Evolutionary conservation across 495 filamentous ascomycete species (phyloP), one percentile per base, ranked within the genome.

Genomic region (Talaromyces stipitatus): DNA sequence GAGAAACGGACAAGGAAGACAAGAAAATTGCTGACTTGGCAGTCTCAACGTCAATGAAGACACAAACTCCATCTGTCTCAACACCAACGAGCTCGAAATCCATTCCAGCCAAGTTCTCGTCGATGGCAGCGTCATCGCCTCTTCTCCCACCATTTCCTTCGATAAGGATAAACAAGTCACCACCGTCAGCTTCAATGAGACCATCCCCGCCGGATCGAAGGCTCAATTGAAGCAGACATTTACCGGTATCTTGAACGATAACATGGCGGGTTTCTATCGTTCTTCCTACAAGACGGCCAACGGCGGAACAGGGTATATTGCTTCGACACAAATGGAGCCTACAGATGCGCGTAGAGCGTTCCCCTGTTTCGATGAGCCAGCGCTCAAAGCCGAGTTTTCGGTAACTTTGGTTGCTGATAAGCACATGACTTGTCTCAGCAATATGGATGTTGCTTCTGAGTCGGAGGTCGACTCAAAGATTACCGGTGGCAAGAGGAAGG

Each of bases 71-170:
- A 85, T 98, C 65, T 84, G 90, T 32, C 82, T 98, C 60, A 95
- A 98, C 70, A 85, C 88, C 53, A 75, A 90, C 61, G 88, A 97
- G 63, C 78, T 98, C 62, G 83, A 92, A 23, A 89, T 97, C 61
- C 85, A 92, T 66, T 83, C 77, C 57, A 88, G 87, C 60, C 82
- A 79, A 46, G 72, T 98, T 62, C 69, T 64, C 12, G 62, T 70
- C 7, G 68, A 74, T 48, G 76, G 74, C n/a, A 53, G 69, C 5
- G 69, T 78, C 29, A 62, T 86, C 50, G 67, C 77, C 51, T 77
- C 79, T 41, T 76, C 76, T 46, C 78, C 81, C 12, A 69, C 80
- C 28, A 58, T 85, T 18, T 65, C 75, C 29, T 69, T 78, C 66
- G 75, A 88, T 71, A 78, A 80, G 60, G 80, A 84, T 61, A 66